Evolutionary conservation across 306 rosid genomes (phyloP), one percentile per base, ranked within the genome.

Genomic region (Morella rubra): DNA sequence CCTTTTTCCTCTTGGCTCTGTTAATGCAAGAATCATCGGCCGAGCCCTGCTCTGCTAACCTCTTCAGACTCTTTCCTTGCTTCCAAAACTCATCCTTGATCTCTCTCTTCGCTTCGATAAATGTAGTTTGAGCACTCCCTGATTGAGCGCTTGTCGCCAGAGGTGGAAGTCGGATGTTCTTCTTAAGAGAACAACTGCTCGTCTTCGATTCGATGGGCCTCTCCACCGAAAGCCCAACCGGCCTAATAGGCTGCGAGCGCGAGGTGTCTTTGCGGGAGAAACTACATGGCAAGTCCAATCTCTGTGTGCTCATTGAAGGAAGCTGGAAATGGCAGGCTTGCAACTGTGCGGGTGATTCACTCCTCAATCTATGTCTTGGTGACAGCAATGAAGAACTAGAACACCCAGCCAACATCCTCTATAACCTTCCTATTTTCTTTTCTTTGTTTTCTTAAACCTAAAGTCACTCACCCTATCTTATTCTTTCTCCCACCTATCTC

Each of bases 371-470:
- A 81, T 96, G 97, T 84, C 97, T 93, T 22, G 99, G 99, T 81
- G 98, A 96, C 89, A 91, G 87, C 93, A 96, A 86, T 88, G 98
- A 84, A 73, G 98, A 89, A 86, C 99, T 91, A 85, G 99, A 96
- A 79, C 98, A 96, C 93, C 99, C 98, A 77, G 99, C 99, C 99
- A 96, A 96, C 99, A 96, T 96, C 82, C 88, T 93, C 90, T 95
- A 85, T 19, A 71, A 68, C 69, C 73, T 79, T 80, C 85, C 87
- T 42, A 69, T 68, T 71, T 85, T 73, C 75, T 81, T 72, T 76
- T 52, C 42, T 83, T 68, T 64, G 37, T 32, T 71, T 53, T 67
- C 1, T 47, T 80, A 50, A 52, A 44, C 62, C 72, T 73, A 52
- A 56, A 27, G 53, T 84, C 91, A 69, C 92, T 89, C 89, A 76